These are phyloP conservation scores for Ceratobasidium sp. DNA, from an alignment of 1,284 basidiomycete species.

Conservation along the genomic window DNA sequence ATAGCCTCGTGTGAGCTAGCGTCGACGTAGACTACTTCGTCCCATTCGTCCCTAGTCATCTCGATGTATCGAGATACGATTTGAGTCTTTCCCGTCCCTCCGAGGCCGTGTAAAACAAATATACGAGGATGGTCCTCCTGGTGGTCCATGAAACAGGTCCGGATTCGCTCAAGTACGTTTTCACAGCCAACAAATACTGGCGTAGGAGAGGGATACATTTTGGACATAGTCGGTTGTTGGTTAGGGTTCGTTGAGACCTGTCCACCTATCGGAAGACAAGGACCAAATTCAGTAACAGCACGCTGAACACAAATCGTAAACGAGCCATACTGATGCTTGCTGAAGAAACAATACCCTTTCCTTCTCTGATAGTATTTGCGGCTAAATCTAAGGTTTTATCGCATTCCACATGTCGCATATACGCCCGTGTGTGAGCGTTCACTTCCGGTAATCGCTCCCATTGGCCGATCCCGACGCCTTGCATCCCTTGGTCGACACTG, in stretches of 20 bases:
- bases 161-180: too few relatives aligned
- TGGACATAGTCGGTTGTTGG: neutral
- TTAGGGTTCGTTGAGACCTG: too few relatives aligned
- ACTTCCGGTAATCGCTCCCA: slow-evolving; percentile 23
- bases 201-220: neutral
- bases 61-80: neutral
- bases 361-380: neutral
- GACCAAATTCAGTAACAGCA: too few relatives aligned
- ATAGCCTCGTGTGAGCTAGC: neutral
- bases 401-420: neutral
- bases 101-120: slow-evolving; percentile 2
- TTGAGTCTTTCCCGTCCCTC: neutral
- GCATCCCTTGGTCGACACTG: slow-evolving; percentile 33
- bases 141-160: too few relatives aligned
- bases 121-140: neutral
- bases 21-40: neutral
- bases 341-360: neutral
- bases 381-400: neutral
- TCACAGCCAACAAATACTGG: neutral
- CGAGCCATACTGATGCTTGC: neutral
- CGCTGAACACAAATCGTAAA: too few relatives aligned
- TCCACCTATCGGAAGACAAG: too few relatives aligned
- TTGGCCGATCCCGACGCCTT: neutral
- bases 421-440: neutral
- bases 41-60: neutral